Percentiles rank a stretch among this genome's conserved stretches.
Evolutionary conservation across 495 filamentous ascomycete genomes (phyloP).

Genomic region (Oidiodendron maius): DNA sequence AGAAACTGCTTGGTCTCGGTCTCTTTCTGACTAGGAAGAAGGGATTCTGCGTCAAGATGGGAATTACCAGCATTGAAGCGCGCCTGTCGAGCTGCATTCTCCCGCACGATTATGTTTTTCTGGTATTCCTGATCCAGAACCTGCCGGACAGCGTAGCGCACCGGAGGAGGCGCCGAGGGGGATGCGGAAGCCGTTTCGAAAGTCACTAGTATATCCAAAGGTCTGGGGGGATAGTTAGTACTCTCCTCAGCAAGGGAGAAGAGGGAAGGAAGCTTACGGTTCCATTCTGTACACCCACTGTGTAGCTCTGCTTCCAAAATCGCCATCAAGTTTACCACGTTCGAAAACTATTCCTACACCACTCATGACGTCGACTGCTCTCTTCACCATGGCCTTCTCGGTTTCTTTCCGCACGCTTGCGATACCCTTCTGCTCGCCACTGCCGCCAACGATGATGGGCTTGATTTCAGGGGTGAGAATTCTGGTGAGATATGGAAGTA

Average conservation of each 20-base stretch:
- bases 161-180: slow-evolving; percentile 47
- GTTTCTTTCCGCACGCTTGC: slow-evolving; percentile 81
- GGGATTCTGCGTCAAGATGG: slow-evolving; percentile 20
- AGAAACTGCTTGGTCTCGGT: slow-evolving; percentile 30
- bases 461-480: slow-evolving; percentile 87
- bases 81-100: slow-evolving; percentile 50
- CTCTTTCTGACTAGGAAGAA: slow-evolving; percentile 30
- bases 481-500: slow-evolving; percentile 74
- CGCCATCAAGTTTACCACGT: slow-evolving; percentile 67
- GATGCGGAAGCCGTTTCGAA: slow-evolving; percentile 45
- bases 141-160: slow-evolving; percentile 83
- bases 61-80: slow-evolving; percentile 39
- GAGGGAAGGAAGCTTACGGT: slow-evolving; percentile 53
- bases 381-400: slow-evolving; percentile 72
- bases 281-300: slow-evolving; percentile 92
- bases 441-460: slow-evolving; percentile 80
- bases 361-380: slow-evolving; percentile 73
- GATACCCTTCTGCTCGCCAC: slow-evolving; percentile 55
- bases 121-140: slow-evolving; percentile 85
- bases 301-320: slow-evolving; percentile 22
- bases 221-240: slow-evolving; percentile 31
- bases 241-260: neutral
- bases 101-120: slow-evolving; percentile 56
- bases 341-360: slow-evolving; percentile 78
- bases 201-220: slow-evolving; percentile 62